Conservation (phyloP, 2,329 filamentous ascomycete species). For the Zalaria obscura region DNA sequence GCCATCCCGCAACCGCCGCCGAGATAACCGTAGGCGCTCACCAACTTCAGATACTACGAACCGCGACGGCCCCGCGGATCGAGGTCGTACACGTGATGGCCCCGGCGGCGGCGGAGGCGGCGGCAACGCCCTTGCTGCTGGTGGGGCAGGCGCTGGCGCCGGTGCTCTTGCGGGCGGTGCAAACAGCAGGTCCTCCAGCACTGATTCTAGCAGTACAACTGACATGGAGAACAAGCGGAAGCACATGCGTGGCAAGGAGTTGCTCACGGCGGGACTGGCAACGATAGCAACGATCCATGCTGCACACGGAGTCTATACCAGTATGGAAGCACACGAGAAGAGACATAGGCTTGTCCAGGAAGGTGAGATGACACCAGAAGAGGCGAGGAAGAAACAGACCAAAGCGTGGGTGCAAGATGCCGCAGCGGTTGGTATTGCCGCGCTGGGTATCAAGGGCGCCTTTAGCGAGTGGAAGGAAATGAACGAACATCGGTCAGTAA, state of each 20-base stretch:
- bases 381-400: conserved; percentile 47
- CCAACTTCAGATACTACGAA: conserved; percentile 24
- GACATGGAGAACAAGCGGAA: conserved; percentile 50
- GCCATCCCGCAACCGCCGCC: conserved; percentile 31
- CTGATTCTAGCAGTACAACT: conserved; percentile 21
- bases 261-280: conserved; percentile 51
- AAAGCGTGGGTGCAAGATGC: conserved; percentile 51
- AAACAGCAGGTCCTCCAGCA: conserved; percentile 5
- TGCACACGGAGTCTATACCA: conserved; percentile 49
- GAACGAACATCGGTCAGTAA: conserved; percentile 40
- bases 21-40: conserved; percentile 20
- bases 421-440: conserved; percentile 52
- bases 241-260: conserved; percentile 52
- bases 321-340: conserved; percentile 49
- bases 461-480: conserved; percentile 55
- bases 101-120: conserved; percentile 17
- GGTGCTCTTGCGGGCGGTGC: conserved; percentile 11
- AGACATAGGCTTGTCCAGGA: conserved; percentile 45
- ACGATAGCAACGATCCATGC: conserved; percentile 57
- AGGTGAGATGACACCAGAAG: conserved; percentile 47
- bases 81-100: conserved; percentile 16
- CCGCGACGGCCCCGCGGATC: conserved; percentile 18
- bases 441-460: conserved; percentile 52
- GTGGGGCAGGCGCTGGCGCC: conserved; percentile 24
- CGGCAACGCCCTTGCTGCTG: conserved; percentile 29